A percentile compares a stretch with the other conserved stretches of the same genome.
Conservation (phyloP, 1,284 basidiomycete species). For the Irpex rosettiformis region DNA sequence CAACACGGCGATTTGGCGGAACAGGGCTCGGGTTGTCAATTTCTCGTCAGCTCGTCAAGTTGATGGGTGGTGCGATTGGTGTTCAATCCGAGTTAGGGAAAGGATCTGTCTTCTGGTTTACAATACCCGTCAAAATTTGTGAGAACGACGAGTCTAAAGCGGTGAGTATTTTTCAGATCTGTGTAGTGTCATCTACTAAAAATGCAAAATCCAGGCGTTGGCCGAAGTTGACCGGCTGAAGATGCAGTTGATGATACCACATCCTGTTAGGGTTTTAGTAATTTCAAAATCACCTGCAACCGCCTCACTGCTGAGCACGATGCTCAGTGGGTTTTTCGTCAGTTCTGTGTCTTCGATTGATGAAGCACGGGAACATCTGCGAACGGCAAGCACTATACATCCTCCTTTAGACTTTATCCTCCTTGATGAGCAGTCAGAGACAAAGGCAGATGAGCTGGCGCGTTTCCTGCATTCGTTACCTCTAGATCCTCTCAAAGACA, state of each 20-base stretch:
- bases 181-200: not conserved
- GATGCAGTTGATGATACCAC: slow-evolving; percentile 39
- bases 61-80: slow-evolving; percentile 71
- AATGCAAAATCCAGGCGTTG: slow-evolving; percentile 31
- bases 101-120: slow-evolving; percentile 70
- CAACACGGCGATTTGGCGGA: slow-evolving; percentile 67
- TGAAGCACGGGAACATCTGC: slow-evolving; percentile 42
- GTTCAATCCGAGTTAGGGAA: slow-evolving; percentile 59
- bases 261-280: slow-evolving; percentile 48
- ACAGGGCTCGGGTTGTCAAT: slow-evolving; percentile 72
- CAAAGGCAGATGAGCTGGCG: slow-evolving; percentile 49
- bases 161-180: slow-evolving; percentile 26
- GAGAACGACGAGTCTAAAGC: slow-evolving; percentile 51
- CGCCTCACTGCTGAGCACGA: slow-evolving; percentile 48
- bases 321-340: slow-evolving; percentile 54
- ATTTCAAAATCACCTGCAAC: slow-evolving; percentile 59
- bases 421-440: slow-evolving; percentile 62
- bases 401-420: slow-evolving; percentile 57
- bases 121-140: slow-evolving; percentile 58
- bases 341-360: slow-evolving; percentile 39
- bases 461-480: slow-evolving; percentile 41
- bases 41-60: slow-evolving; percentile 64
- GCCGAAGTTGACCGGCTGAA: slow-evolving; percentile 45
- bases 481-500: slow-evolving; percentile 39
- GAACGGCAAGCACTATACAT: slow-evolving; percentile 29